Evolutionary conservation across 169 alveolate genomes (phyloP).

Genomic region (Plasmodium gallinaceum): DNA sequence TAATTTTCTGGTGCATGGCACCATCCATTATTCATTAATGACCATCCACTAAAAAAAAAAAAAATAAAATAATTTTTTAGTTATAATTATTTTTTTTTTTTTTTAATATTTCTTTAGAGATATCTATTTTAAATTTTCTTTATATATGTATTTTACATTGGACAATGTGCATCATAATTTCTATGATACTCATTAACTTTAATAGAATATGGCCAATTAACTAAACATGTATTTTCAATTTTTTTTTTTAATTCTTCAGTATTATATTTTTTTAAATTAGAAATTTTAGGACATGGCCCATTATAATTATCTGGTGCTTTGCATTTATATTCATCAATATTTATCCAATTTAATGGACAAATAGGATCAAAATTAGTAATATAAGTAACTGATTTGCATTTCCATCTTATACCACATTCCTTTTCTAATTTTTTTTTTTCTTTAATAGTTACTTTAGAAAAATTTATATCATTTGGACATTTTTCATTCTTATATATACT

Average conservation of each 20-base stretch:
- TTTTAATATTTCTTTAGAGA: background rate
- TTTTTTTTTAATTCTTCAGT: conserved; percentile 36
- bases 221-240: conserved; percentile 56
- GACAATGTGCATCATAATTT: conserved; percentile 44
- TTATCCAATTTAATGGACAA: conserved; percentile 45
- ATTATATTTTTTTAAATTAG: conserved; percentile 58
- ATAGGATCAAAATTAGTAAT: conserved; percentile 36
- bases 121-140: background rate
- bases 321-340: conserved; percentile 27
- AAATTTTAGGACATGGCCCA: conserved; percentile 52
- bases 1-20: conserved; percentile 68
- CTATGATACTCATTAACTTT: conserved; percentile 26
- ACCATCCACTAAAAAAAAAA: conserved; percentile 63
- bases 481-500: conserved; percentile 13
- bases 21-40: conserved; percentile 26
- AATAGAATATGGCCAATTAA: conserved; percentile 63
- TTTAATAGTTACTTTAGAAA: conserved; percentile 10
- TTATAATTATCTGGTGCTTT: conserved; percentile 61
- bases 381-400: conserved; percentile 52
- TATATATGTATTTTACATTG: conserved; percentile 32
- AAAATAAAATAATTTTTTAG: background rate
- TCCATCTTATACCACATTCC: conserved; percentile 65
- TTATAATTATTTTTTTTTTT: background rate
- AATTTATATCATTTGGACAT: conserved; percentile 14
- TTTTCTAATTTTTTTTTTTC: conserved; percentile 35